Conservation (phyloP, 306 rosid genomes). For the Gastrolobium villosum region DNA sequence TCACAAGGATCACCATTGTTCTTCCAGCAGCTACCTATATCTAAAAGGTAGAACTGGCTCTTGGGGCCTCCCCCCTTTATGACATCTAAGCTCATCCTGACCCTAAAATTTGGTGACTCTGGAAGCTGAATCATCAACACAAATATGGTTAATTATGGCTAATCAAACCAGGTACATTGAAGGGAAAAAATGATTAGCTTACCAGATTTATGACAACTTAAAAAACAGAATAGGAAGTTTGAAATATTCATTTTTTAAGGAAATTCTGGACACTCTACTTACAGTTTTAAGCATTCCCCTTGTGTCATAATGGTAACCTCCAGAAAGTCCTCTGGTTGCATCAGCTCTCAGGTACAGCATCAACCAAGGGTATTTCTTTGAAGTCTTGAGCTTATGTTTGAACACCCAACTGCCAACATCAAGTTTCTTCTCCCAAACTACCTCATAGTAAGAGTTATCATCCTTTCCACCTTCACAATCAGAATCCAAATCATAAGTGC, state of each 20-base stretch:
- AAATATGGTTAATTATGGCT: background rate
- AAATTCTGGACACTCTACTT: constrained; percentile 36
- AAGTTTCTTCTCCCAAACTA: constrained; percentile 69
- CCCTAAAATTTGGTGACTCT: constrained; percentile 72
- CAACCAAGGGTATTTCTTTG: constrained; percentile 76
- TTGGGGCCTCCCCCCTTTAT: constrained; percentile 70
- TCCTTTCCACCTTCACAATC: constrained; percentile 38
- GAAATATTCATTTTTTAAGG: background rate
- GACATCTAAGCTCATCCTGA: constrained; percentile 60
- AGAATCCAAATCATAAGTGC: constrained; percentile 66
- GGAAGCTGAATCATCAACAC: constrained; percentile 60
- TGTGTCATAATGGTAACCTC: constrained; percentile 79
- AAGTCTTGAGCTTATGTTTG: constrained; percentile 66
- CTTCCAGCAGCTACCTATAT: constrained; percentile 83
- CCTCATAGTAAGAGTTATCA: constrained; percentile 61
- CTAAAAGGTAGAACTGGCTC: constrained; percentile 76
- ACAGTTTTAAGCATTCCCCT: constrained; percentile 78
- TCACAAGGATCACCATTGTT: constrained; percentile 66
- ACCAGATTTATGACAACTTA: background rate
- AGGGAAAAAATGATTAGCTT: background rate
- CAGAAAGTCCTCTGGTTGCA: constrained; percentile 74
- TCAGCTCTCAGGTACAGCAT: constrained; percentile 83
- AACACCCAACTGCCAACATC: constrained; percentile 71
- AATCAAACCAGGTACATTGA: background rate
- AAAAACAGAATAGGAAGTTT: background rate